These are phyloP conservation scores for Claviceps maximensis DNA, from an alignment of 2,329 filamentous ascomycete species.

Conservation along the genomic window DNA sequence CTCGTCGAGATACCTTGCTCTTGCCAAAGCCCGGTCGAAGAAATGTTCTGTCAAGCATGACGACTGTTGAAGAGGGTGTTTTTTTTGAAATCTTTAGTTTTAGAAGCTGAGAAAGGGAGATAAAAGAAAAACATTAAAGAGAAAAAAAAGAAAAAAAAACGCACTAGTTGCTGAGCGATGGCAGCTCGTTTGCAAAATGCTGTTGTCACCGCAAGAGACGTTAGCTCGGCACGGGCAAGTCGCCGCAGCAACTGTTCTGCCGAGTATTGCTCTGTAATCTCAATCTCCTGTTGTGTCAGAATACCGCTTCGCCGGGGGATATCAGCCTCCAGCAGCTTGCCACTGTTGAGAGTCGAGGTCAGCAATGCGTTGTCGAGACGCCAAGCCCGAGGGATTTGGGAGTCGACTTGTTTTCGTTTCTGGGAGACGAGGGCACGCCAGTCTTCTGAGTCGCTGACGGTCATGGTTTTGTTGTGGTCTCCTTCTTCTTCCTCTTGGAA, in stretches of 20 bases:
- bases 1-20: conserved; percentile 10
- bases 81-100: neutral
- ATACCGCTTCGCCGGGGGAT: conserved; percentile 19
- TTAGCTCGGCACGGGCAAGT: conserved; percentile 19
- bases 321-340: conserved; percentile 3
- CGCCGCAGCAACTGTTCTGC: conserved; percentile 22
- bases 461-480: neutral
- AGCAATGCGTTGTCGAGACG: conserved; percentile 1
- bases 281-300: conserved; percentile 26
- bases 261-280: conserved; percentile 30
- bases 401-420: conserved; percentile 1
- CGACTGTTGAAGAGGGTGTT: conserved; percentile 3
- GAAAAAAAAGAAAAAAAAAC: neutral
- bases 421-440: neutral
- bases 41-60: conserved; percentile 31
- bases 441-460: neutral
- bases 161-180: conserved; percentile 17
- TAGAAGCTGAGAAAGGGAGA: too few species aligned
- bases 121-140: neutral
- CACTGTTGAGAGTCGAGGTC: neutral
- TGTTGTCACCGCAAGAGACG: conserved; percentile 23
- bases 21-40: conserved; percentile 21
- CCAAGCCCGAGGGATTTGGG: conserved; percentile 4
- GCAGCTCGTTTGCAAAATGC: conserved; percentile 17
- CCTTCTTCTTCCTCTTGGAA: neutral